Evolutionary conservation across 2,329 filamentous ascomycete genomes (phyloP), one percentile per base, ranked within the genome.

Genomic region (Trichothecium roseum): DNA sequence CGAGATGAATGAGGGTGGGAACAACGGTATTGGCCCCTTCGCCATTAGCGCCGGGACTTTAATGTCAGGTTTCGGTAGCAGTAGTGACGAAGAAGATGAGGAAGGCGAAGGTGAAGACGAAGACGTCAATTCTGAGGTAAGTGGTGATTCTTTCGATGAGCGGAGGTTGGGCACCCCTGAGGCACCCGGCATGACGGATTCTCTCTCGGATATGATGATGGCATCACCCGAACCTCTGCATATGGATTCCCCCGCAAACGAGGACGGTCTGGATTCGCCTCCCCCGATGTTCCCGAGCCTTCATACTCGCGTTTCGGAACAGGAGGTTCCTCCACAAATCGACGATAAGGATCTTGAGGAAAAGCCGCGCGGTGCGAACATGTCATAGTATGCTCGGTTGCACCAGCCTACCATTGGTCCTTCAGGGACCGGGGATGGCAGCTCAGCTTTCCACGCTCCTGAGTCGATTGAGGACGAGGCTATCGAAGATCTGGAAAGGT

Each of bases 1-100:
- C 51, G 84, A 88, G 43, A 62, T 83, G 41, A 60, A 56, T 36
- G 74, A 80, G 44, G 72, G 62, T 30, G 64, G 72, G 41, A 72
- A 69, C 39, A 78, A 76, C 40, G 80, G 80, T 34, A 78, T 81
- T 35, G 80, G 81, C 2, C 72, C 74, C 12, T 89, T 88, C 55
- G 76, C 78, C 29, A 75, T 84, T 48, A 79, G 76, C 50, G 72
- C 78, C 28, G 81, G 82, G 34, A 81, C 83, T 20, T 65, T 94
- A 40, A 74, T 91, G 60, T 89, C 84, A 52, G 87, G 88, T 35
- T 96, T 96, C 60, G 88, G 86, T 52, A 94, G 87, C 60, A 91
- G 84, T 33, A 94, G 87, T 51, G 87, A 94, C 48, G 89, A 95
- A 58, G 91, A 96, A 45, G 91, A 96, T 44, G 89, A 95, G 48